Conservation (phyloP, 2,329 filamentous ascomycete genomes). For the Botryotinia narcissicola region DNA sequence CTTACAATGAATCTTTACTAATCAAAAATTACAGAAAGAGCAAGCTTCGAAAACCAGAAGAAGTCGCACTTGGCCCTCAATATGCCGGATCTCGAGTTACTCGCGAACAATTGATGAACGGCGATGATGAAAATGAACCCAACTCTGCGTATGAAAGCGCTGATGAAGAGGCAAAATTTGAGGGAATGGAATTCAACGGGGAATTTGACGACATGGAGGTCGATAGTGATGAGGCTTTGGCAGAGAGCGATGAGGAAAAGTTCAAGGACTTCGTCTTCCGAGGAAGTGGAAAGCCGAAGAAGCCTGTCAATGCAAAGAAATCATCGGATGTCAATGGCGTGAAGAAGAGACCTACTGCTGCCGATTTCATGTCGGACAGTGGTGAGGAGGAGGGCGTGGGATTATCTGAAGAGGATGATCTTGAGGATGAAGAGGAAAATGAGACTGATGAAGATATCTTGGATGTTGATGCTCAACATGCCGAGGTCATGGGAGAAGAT, state of each 20-base stretch:
- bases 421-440: constrained; percentile 27
- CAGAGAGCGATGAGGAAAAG: constrained; percentile 77
- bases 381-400: constrained; percentile 40
- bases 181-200: constrained; percentile 56
- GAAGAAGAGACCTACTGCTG: constrained; percentile 48
- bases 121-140: constrained; percentile 51
- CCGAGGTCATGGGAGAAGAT: constrained; percentile 37
- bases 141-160: constrained; percentile 30
- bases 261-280: constrained; percentile 71
- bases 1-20: background rate
- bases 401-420: constrained; percentile 29
- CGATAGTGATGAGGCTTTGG: constrained; percentile 68
- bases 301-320: background rate
- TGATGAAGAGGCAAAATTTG: constrained; percentile 37
- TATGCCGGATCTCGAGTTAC: constrained; percentile 78
- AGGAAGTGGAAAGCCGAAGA: constrained; percentile 53
- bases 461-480: constrained; percentile 36
- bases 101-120: constrained; percentile 60
- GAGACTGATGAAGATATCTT: constrained; percentile 39
- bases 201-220: constrained; percentile 57
- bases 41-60: constrained; percentile 73
- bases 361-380: constrained; percentile 54
- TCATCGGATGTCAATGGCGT: constrained; percentile 33
- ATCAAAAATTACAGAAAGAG: constrained; percentile 60
- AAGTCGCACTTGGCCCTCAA: constrained; percentile 67